Evolutionary conservation across 2,329 filamentous ascomycete genomes (phyloP).

Genomic region (Amauroascus verrucosus): DNA sequence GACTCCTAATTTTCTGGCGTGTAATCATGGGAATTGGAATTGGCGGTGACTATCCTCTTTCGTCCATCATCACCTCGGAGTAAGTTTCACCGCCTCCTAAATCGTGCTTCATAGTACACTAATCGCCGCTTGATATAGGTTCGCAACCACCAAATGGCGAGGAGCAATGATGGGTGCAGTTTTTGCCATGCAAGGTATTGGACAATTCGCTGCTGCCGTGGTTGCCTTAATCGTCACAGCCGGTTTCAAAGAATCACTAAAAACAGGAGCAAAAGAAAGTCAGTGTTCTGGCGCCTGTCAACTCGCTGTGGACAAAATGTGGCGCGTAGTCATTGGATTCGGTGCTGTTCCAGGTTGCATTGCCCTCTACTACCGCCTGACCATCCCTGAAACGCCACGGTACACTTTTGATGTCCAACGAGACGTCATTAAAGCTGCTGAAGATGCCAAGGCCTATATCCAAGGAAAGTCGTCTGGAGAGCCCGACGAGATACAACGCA

Average conservation of each 20-base stretch:
- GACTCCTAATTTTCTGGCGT: constrained; percentile 63
- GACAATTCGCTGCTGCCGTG: constrained; percentile 65
- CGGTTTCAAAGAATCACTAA: constrained; percentile 57
- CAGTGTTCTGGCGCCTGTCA: constrained; percentile 56
- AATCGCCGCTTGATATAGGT: constrained; percentile 36
- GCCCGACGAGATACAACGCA: constrained; percentile 58
- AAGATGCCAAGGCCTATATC: constrained; percentile 66
- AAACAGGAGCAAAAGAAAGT: constrained; percentile 41
- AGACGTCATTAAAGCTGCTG: constrained; percentile 62
- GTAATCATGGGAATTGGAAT: constrained; percentile 71
- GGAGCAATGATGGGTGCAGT: constrained; percentile 81
- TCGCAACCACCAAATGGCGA: constrained; percentile 74
- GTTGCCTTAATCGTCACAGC: constrained; percentile 64
- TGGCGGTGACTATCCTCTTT: constrained; percentile 73
- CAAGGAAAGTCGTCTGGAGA: constrained; percentile 52
- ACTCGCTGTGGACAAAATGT: constrained; percentile 75
- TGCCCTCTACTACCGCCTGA: constrained; percentile 75
- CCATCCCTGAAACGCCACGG: constrained; percentile 76
- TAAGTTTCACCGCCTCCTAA: constrained; percentile 23
- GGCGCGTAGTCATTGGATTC: constrained; percentile 70
- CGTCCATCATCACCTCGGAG: constrained; percentile 75
- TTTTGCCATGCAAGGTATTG: constrained; percentile 79
- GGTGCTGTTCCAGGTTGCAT: constrained; percentile 70
- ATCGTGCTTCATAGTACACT: too few species aligned
- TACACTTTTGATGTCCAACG: constrained; percentile 76